These are phyloP conservation scores for Huntiella decipiens DNA, from an alignment of 2,329 filamentous ascomycete species.

Conservation along the genomic window DNA sequence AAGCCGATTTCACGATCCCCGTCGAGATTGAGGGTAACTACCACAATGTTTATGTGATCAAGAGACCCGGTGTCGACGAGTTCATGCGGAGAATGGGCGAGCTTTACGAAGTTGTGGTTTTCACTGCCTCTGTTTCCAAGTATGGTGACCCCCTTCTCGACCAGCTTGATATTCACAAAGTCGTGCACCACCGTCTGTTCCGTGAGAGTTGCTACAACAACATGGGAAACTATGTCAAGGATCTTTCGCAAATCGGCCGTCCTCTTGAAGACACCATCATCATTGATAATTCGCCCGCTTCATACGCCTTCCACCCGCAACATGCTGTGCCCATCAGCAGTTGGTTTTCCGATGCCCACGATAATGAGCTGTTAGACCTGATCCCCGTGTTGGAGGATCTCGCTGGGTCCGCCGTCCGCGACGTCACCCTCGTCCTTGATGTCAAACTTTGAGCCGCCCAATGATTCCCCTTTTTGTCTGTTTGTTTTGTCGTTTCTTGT, in stretches of 20 bases:
- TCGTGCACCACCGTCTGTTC: constrained; percentile 91
- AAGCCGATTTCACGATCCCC: constrained; percentile 96
- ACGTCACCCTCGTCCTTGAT: constrained; percentile 94
- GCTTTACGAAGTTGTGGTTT: constrained; percentile 94
- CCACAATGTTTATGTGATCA: constrained; percentile 98
- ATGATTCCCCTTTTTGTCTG: constrained; percentile 16
- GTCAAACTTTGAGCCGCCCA: constrained; percentile 45
- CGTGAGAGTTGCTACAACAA: constrained; percentile 98
- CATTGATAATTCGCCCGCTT: constrained; percentile 97
- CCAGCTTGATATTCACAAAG: constrained; percentile 90
- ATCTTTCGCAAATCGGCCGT: constrained; percentile 87
- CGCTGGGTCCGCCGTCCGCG: constrained; percentile 69
- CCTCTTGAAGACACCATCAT: constrained; percentile 97
- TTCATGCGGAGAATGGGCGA: constrained; percentile 99
- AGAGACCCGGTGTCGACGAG: constrained; percentile 91
- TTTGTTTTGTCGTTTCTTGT: constrained; percentile 16
- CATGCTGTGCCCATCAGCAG: constrained; percentile 98
- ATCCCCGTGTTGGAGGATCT: constrained; percentile 97
- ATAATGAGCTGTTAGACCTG: constrained; percentile 92
- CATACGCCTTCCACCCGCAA: constrained; percentile 98
- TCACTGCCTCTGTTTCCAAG: constrained; percentile 96
- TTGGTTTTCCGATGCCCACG: constrained; percentile 98
- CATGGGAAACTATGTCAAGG: constrained; percentile 98
- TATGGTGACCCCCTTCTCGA: constrained; percentile 93
- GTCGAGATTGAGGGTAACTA: constrained; percentile 98